phyloP scores from a whole-genome alignment of 148 eudicot species.

The Polygonum maritimum region DNA sequence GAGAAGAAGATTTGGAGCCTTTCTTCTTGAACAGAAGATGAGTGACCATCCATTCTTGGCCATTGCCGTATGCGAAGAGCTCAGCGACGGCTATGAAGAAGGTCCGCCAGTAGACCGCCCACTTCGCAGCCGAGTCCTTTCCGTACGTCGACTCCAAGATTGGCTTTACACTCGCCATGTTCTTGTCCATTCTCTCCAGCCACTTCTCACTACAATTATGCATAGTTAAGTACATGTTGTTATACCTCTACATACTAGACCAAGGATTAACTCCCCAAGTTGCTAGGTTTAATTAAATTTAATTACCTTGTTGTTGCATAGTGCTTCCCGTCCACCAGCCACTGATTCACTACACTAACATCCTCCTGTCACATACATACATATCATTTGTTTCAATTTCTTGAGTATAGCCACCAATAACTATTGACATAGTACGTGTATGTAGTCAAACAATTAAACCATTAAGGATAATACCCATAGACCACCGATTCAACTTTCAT shows the following conservation, averaged over 20 bases:
- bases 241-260: neutral
- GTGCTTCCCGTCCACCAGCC: conserved; percentile 94
- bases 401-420: neutral
- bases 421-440: too few relatives aligned
- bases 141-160: conserved; percentile 93
- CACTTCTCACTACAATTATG: conserved; percentile 72
- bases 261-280: neutral
- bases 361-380: conserved; percentile 55
- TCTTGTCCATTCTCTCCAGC: conserved; percentile 81
- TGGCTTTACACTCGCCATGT: conserved; percentile 44
- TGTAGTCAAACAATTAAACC: too few relatives aligned
- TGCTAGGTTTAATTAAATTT: neutral
- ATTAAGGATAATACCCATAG: too few relatives aligned
- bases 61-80: conserved; percentile 72
- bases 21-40: conserved; percentile 79
- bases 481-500: too few relatives aligned
- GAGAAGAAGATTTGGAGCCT: neutral
- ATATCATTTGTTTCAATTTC: neutral
- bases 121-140: conserved; percentile 68
- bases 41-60: conserved; percentile 98
- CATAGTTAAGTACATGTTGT: too few relatives aligned
- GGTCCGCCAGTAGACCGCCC: conserved; percentile 92
- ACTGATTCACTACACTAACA: conserved; percentile 73
- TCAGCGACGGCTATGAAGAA: conserved; percentile 93
- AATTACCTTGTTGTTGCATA: conserved; percentile 84